These are phyloP conservation scores for Russula sp. DNA, from an alignment of 768 basidiomycete genomes.

Conservation along the genomic window DNA sequence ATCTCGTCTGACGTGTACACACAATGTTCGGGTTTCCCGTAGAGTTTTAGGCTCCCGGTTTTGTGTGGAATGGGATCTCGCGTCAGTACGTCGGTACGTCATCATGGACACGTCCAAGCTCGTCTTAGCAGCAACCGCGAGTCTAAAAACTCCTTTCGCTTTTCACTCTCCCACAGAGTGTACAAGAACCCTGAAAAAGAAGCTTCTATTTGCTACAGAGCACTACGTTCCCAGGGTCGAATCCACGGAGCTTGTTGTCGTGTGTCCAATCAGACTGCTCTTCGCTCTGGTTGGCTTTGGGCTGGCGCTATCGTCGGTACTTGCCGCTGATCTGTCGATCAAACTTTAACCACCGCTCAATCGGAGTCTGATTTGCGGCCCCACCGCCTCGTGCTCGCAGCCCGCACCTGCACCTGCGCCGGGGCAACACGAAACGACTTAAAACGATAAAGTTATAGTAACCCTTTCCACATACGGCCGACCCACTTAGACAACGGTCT, in stretches of 20 bases:
- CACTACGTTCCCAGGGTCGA: background rate
- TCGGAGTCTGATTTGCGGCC: background rate
- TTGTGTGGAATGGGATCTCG: background rate
- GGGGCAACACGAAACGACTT: background rate
- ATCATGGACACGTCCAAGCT: background rate
- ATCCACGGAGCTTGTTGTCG: background rate
- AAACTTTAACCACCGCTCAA: background rate
- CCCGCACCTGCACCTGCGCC: background rate
- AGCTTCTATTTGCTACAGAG: too few species aligned
- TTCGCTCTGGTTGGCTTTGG: background rate
- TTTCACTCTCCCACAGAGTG: background rate
- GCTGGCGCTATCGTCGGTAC: background rate
- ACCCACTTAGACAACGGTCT: conserved; percentile 1
- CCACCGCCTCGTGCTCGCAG: conserved; percentile 1
- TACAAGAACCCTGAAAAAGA: background rate
- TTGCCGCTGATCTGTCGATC: background rate
- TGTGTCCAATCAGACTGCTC: background rate
- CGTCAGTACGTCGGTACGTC: background rate
- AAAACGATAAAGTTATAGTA: too few species aligned
- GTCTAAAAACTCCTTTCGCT: too few species aligned
- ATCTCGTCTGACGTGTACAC: too few species aligned
- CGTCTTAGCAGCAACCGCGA: background rate
- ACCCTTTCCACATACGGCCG: too few species aligned
- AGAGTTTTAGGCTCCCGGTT: background rate
- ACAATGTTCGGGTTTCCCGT: background rate